Evolutionary conservation across 192 early-diverging fungal species (phyloP), one percentile per base, ranked within the genome.

Genomic region (Coemansia biformis): DNA sequence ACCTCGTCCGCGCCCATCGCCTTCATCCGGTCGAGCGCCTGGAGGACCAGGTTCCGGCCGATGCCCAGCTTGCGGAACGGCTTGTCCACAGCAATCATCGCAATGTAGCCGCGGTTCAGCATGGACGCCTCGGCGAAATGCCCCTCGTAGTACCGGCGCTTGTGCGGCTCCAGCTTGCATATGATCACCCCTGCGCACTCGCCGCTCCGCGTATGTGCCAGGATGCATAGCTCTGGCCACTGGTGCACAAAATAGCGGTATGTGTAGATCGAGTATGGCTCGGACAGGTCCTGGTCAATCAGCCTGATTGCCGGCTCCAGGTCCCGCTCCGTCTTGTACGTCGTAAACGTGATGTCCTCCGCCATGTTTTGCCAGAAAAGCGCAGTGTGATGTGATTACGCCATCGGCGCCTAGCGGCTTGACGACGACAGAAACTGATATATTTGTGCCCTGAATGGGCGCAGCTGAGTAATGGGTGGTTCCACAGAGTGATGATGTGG

Each of bases 191-290:
- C 96, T 8, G 91, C 79, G 45, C 84, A 84, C 44, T 71, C 52
- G 9, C 71, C 59, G 11, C 22, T 18, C 5, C 58, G 36, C 8
- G 40, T 49, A 54, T 83, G 81, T 33, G 82, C 81, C 1, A 94
- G 72, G 44, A 92, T 86, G 38, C 87, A 93, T 6, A 93, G 86
- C 23, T 86, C 63, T 7, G 93, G 93, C 91, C 90, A 93, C 31
- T 86, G 86, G 44, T 90, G 85, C 4, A 98, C 79, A 56, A 98
- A 98, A 58, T 90, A 98, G 26, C 95, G 85, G 68, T 96, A 98
- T 1, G 95, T 96, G 62, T 93, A 98, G 35, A 98, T 84, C 8
- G 93, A 88, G 59, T 98, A 98, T 2, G 95, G 92, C 52, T 98
- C 95, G 4, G 93, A 94, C 11, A 98, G 81, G 54, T 95, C 93